Conservation (phyloP, 371 early-diverging fungal genomes). For the Umbelopsis sp. region DNA sequence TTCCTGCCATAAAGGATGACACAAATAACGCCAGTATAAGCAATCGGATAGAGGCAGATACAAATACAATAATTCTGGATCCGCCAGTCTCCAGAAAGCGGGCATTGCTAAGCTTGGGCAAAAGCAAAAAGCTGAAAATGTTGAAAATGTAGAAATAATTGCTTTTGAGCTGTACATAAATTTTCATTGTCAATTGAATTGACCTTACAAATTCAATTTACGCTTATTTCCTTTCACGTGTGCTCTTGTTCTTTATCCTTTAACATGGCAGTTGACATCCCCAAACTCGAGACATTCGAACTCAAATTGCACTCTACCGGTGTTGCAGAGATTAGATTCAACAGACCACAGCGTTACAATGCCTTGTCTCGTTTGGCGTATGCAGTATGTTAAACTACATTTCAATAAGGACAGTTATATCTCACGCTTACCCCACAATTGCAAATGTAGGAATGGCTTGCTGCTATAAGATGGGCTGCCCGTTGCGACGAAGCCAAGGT, state of each 20-base stretch:
- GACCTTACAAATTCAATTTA: not conserved
- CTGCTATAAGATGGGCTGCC: conserved; percentile 62
- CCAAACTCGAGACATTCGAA: conserved; percentile 56
- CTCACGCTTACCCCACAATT: not conserved
- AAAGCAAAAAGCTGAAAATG: conserved; percentile 19
- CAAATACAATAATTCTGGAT: not conserved
- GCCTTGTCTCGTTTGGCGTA: conserved; percentile 67
- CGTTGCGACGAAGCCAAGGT: conserved; percentile 56
- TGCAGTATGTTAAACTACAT: conserved; percentile 29
- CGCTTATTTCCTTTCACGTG: conserved; percentile 8
- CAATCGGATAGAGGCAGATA: not conserved
- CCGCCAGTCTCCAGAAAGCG: not conserved
- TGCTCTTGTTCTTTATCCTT: not conserved
- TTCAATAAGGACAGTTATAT: not conserved
- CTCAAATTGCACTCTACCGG: conserved; percentile 57
- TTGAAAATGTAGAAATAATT: conserved; percentile 6
- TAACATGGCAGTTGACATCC: conserved; percentile 25
- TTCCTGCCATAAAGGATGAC: not conserved
- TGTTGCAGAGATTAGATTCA: conserved; percentile 69
- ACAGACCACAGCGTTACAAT: conserved; percentile 68
- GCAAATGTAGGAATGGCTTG: conserved; percentile 58
- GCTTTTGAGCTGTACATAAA: not conserved
- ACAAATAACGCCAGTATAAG: not conserved
- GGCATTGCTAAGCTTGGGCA: conserved; percentile 16
- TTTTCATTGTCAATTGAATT: not conserved